phyloP scores from a whole-genome alignment of 768 basidiomycete genomes.

The Kwoniella sp. region DNA sequence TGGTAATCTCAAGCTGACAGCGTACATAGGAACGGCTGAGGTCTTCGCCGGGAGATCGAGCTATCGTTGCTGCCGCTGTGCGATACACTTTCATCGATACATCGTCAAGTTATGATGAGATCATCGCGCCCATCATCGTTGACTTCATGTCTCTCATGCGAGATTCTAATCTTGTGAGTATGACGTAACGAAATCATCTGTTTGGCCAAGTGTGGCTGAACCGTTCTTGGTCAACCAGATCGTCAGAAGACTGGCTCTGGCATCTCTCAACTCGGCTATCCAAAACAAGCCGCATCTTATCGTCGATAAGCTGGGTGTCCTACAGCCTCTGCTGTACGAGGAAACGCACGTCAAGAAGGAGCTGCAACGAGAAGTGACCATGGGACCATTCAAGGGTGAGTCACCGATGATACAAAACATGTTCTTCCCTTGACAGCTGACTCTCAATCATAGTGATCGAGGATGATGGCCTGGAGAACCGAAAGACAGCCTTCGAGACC shows the following conservation, averaged over 20 bases:
- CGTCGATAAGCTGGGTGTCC: slow-evolving; percentile 72
- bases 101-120: slow-evolving; percentile 80
- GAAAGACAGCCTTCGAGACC: slow-evolving; percentile 96
- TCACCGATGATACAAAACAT: not conserved
- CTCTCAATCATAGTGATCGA: slow-evolving; percentile 63
- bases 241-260: slow-evolving; percentile 85
- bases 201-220: slow-evolving; percentile 10
- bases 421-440: not conserved
- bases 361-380: slow-evolving; percentile 48
- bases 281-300: slow-evolving; percentile 92
- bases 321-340: slow-evolving; percentile 80
- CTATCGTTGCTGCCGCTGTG: slow-evolving; percentile 89
- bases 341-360: slow-evolving; percentile 76
- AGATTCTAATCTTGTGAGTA: slow-evolving; percentile 79
- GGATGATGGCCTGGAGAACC: slow-evolving; percentile 92
- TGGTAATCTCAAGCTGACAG: slow-evolving; percentile 60
- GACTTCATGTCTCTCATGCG: slow-evolving; percentile 86
- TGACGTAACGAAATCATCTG: not conserved
- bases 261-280: slow-evolving; percentile 89
- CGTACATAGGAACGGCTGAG: slow-evolving; percentile 56
- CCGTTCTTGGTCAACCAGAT: slow-evolving; percentile 63
- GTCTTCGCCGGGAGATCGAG: slow-evolving; percentile 62
- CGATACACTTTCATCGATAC: slow-evolving; percentile 88
- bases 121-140: slow-evolving; percentile 81
- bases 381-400: slow-evolving; percentile 55